A percentile compares a stretch with the other conserved stretches of the same genome.
phyloP scores from a whole-genome alignment of 2,329 filamentous ascomycete species.

The Colletotrichum scovillei region DNA sequence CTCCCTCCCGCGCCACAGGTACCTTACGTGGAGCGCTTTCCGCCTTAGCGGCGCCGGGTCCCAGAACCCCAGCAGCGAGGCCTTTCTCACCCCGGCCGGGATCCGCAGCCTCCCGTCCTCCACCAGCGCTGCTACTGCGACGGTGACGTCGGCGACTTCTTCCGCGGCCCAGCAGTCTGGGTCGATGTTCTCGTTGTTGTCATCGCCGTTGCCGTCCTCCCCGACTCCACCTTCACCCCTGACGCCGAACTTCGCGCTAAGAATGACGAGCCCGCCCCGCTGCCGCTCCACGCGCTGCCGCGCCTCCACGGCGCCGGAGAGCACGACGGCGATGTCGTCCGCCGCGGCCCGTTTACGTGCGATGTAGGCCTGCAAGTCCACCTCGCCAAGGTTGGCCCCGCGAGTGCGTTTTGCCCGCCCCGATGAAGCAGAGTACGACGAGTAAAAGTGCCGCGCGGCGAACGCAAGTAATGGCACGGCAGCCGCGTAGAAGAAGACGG shows the following conservation, averaged over 20 bases:
- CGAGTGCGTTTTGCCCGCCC: constrained; percentile 11
- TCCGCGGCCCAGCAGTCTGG: constrained; percentile 45
- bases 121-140: constrained; percentile 59
- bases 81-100: constrained; percentile 55
- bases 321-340: constrained; percentile 55
- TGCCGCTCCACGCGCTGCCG: constrained; percentile 50
- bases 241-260: constrained; percentile 61
- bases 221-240: constrained; percentile 38
- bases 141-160: constrained; percentile 62
- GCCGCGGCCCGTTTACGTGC: constrained; percentile 54
- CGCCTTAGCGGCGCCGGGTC: constrained; percentile 57
- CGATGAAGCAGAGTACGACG: constrained; percentile 25
- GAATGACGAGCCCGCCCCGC: constrained; percentile 57
- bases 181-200: too few relatives aligned
- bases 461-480: constrained; percentile 54
- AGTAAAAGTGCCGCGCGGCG: constrained; percentile 47
- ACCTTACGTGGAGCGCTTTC: constrained; percentile 60
- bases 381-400: background rate
- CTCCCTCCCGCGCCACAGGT: constrained; percentile 52
- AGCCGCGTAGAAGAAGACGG: constrained; percentile 51
- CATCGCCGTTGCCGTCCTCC: background rate
- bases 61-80: constrained; percentile 61
- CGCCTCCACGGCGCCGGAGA: constrained; percentile 52
- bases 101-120: constrained; percentile 50
- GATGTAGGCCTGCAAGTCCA: constrained; percentile 40